Conservation (phyloP, 2,329 filamentous ascomycete genomes). For the Diplodia intermedia region DNA sequence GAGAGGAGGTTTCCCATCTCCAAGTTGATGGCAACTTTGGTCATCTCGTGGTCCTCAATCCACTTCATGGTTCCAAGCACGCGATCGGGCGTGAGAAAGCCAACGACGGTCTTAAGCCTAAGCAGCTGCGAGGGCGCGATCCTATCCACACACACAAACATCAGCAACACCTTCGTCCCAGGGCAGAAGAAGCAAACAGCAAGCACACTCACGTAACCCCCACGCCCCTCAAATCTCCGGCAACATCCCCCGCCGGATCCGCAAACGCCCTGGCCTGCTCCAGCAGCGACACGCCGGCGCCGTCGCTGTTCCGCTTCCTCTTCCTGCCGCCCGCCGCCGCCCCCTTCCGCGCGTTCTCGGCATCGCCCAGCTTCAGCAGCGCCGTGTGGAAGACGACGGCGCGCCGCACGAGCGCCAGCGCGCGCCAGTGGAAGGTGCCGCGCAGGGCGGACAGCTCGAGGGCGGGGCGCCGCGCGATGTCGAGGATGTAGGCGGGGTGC, state of each 20-base stretch:
- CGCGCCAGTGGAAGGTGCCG: constrained; percentile 3
- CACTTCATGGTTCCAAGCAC: not conserved
- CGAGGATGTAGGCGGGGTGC: not conserved
- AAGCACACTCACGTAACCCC: not conserved
- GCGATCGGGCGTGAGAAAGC: not conserved
- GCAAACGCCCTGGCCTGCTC: not conserved
- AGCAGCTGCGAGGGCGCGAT: not conserved
- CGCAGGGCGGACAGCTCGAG: not conserved
- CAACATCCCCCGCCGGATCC: too few species aligned
- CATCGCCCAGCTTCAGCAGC: not conserved
- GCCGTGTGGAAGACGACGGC: not conserved
- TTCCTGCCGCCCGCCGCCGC: not conserved
- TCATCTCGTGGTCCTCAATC: constrained; percentile 21
- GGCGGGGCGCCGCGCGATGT: not conserved
- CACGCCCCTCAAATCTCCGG: not conserved
- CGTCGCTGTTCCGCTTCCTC: not conserved
- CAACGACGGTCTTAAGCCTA: not conserved
- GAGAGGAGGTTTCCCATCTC: not conserved
- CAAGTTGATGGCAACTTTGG: not conserved
- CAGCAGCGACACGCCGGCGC: too few species aligned
- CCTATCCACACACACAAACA: not conserved
- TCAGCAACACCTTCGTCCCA: not conserved
- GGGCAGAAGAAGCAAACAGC: not conserved
- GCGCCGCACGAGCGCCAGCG: not conserved
- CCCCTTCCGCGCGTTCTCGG: too few species aligned